Evolutionary conservation across 176 grass and related monocot species (phyloP), one percentile per base, ranked within the genome.

Genomic region (sorghum (Sorghum bicolor)): DNA sequence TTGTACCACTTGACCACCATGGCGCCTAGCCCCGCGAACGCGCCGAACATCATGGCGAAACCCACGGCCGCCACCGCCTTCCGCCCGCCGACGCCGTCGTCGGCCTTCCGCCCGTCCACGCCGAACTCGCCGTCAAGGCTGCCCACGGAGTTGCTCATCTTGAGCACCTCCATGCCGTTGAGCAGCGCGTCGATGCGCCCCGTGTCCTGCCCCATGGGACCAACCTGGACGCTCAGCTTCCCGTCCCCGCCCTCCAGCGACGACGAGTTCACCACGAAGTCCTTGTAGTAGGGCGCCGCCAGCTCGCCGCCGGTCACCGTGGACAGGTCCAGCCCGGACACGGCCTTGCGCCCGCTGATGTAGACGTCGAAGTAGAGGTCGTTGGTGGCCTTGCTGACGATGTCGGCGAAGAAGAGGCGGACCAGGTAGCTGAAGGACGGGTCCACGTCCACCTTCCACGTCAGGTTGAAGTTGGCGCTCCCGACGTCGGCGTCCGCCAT

Each of bases 291-390:
- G 0, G 96, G 65, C 66, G 82, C 84, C 15, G 89, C 84, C 7
- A 98, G 91, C 29, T 75, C 87, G 45, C 83, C 77, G 5, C 83
- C 73, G 2, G 96, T 90, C 73, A 94, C 45, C 14, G 93, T 95
- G 8, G 93, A 90, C 33, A 98, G 85, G 80, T 98, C 96, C 5
- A 98, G 89, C 8, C 89, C 93, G 1, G 89, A 92, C 58, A 95
- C 72, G 64, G 93, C 96, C 89, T 85, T 95, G 33, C 75, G 75
- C 2, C 65, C 91, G 62, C 89, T 93, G 62, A 98, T 26, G 91
- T 84, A 98, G 0, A 90, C 96, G 84, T 95, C 88, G 91, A 98
- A 98, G 80, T 98, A 98, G 80, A 95, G 96, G 63, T 95, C 93
- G 72, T 98, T 92, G 69, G 84, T 77, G 70, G 87, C 31, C 72